Evolutionary conservation across 371 early-diverging fungal species (phyloP).

Genomic region (Encephalitozoon romaleae): DNA sequence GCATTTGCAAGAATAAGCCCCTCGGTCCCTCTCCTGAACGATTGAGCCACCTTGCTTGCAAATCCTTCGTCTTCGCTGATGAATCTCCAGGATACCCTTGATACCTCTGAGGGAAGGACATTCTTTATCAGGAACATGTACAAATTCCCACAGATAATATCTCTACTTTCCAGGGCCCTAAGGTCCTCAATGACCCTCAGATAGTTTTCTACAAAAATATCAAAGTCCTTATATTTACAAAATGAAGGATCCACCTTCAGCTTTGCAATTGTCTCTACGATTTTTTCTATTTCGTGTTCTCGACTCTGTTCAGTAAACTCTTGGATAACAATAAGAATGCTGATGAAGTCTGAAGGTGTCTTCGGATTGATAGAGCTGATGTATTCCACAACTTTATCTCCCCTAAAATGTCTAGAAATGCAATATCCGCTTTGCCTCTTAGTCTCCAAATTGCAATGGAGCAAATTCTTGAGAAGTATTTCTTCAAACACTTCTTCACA

Average conservation of each 20-base stretch:
- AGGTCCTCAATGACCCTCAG: not conserved
- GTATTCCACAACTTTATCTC: not conserved
- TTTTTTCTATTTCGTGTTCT: not conserved
- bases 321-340: not conserved
- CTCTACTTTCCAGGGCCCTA: not conserved
- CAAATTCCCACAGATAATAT: not conserved
- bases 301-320: not conserved
- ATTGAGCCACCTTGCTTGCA: not conserved
- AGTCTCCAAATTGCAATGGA: not conserved
- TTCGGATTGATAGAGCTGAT: not conserved
- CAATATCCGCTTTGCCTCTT: not conserved
- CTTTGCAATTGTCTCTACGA: not conserved
- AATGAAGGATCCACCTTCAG: not conserved
- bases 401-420: not conserved
- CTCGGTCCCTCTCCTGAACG: not conserved
- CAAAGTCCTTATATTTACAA: not conserved
- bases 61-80: not conserved
- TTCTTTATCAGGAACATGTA: not conserved
- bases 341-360: not conserved
- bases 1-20: constrained; percentile 15
- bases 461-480: not conserved
- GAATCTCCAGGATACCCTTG: not conserved
- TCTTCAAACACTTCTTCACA: not conserved
- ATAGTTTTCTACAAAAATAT: not conserved
- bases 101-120: not conserved